Base-by-base conservation (phyloP, 257 asterid genomes). In the Sherardia arvensis region DNA sequence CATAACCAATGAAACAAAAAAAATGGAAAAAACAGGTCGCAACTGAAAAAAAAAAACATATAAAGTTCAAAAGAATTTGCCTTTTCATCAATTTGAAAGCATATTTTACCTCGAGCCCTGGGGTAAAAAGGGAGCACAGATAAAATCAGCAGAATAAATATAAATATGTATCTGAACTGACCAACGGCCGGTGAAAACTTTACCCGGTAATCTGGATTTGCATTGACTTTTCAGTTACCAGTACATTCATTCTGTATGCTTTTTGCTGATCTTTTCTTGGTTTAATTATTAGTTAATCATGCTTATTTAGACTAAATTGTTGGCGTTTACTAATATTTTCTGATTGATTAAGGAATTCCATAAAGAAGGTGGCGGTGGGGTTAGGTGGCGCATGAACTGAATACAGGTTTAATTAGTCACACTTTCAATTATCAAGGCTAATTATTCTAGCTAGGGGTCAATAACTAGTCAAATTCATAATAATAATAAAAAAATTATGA, bases 51-150 rank as follows among this genome's bases (percentile, higher is more conserved):
- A 49, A 4, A 1, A 53, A 18, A 49, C 25, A 49, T 6, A 3
- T 49, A 23, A 53, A 23, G 30, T 4, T 21, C 1, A 2, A 25
- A 58, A 59, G 30, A 12, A 47, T 30, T 33, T 36, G 25, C 11
- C 5, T 40, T 62, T 69, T 64, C 5, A 33, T 64, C 5, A 33
- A 40, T 40, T 54, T 54, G 69, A 59, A 62, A 54, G 69, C 38
- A 62, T 53, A n/a, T n/a, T n/a, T n/a, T 32, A 22, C 59, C 62
- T 69, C 74, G 74, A 69, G 74, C 74, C 64, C 74, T 15, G 59
- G 7, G 59, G 32, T 10, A 53, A 26, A n/a, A 21, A 43, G 51
- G 51, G 20, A 43, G n/a, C 25, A n/a, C n/a, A 26, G n/a, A 26
- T 29, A 20, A 43, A 43, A 43, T 43, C 51, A 43, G 51, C 51